Base-by-base conservation (phyloP, 2,329 filamentous ascomycete species). In the Diplocarpon mali region DNA sequence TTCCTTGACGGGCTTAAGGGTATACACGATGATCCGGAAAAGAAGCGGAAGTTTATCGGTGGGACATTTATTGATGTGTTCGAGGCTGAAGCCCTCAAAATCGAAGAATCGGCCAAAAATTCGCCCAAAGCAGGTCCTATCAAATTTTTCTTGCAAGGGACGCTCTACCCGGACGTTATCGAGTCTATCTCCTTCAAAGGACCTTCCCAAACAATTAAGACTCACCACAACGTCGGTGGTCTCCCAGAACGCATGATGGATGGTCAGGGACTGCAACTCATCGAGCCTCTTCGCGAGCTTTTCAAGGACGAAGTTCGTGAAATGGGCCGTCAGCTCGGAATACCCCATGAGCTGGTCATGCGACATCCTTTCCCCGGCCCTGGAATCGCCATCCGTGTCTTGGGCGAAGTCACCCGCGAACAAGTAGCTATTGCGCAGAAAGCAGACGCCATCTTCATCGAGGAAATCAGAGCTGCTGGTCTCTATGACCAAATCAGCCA, bases 31-130 rank as follows among this genome's bases (percentile, higher is more conserved):
- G 46, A 80, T 27, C 89, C 90, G 0, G 89, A 96, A 66, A 76
- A 76, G 61, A 95, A 95, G 73, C 75, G 89, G 44, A 95, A 94
- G 68, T 80, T 95, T 57, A 95, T 95, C 50, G 89, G 88, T 45
- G 76, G 72, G 51, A 73, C 71, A 16, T 85, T 88, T 63, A 87
- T 88, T 53, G 83, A 88, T 55, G 67, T 94, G 24, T 95, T 95
- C 65, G 82, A 95, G 64, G 70, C 80, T 47, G 81, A 88, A 62
- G 88, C 85, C 20, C 74, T 75, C 57, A 71, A 76, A 55, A 89
- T 93, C 38, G 85, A 87, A 51, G 75, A 75, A 44, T 78, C 72
- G 24, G 84, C 84, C 0, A 75, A 78, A 51, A 71, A 81, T 59
- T 80, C 81, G 0, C 64, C 71, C 1, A 71, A 73, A 43, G 79